Evolutionary conservation across 768 basidiomycete species (phyloP), one percentile per base, ranked within the genome.

Genomic region (Suillus fuscotomentosus): DNA sequence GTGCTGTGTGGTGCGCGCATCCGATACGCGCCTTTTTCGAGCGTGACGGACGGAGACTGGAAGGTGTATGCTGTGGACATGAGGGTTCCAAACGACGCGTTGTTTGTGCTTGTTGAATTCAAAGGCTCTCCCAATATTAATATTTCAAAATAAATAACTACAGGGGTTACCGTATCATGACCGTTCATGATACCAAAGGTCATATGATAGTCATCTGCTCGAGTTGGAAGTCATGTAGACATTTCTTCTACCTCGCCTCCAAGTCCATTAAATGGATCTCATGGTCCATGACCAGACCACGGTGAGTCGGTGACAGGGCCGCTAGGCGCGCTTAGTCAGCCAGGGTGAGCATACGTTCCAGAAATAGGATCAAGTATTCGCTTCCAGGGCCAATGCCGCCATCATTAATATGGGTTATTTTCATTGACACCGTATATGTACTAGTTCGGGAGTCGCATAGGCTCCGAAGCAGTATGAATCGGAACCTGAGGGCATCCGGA

Each of bases 11-110:
- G 69, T 57, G 78, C 81, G n/a, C 84, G 83, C 77, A 91, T 83
- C 55, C 88, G 82, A 68, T 90, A 88, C 43, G 81, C 75, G 38
- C 90, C 89, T 70, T 84, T 86, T 73, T 92, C 89, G 65, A 87
- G 75, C 6, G 84, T 80, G 27, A 90, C 76, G 1, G 90, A 89
- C 39, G 90, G 89, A 5, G 90, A 91, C 55, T 75, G 74, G 66
- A 72, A 75, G 2, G 63, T 68, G 63, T 75, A 63, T 38, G 54
- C 62, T 47, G 75, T 43, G 8, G 64, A 64, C 64, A 65, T 65
- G 10, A 27, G 8, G 24, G 22, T 5, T 13, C 5, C 13, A 24
- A 13, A 50, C 47, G 48, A 47, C 45, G 45, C 7, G 48, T 50
- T 50, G 14, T 50, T 50, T 50, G 24, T 24, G 48, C 13, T 15